phyloP scores from a whole-genome alignment of 805 yeast species.

The Barnettozyma sucrosica region DNA sequence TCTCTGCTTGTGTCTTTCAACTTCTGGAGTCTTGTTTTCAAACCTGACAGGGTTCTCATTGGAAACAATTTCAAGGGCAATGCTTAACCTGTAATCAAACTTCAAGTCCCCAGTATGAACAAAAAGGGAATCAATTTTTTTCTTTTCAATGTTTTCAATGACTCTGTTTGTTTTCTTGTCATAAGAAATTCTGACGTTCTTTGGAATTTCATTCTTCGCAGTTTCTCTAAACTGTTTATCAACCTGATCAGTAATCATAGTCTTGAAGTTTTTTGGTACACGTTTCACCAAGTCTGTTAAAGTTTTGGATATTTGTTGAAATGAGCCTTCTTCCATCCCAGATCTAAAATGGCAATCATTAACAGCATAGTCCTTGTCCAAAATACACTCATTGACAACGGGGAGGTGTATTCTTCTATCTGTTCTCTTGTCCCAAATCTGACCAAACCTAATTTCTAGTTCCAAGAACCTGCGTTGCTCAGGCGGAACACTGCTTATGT shows the following conservation, averaged over 20 bases:
- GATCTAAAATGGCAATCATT: constrained; percentile 52
- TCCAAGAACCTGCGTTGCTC: constrained; percentile 52
- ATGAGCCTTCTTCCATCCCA: constrained; percentile 60
- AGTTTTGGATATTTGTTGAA: constrained; percentile 48
- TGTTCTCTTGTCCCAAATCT: constrained; percentile 55
- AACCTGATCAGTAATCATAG: constrained; percentile 54
- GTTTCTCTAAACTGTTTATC: constrained; percentile 60
- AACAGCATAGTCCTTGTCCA: constrained; percentile 42
- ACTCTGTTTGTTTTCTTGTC: constrained; percentile 64
- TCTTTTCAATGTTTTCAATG: constrained; percentile 66
- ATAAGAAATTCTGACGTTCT: constrained; percentile 57
- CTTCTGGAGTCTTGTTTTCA: constrained; percentile 45
- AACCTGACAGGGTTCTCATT: constrained; percentile 50
- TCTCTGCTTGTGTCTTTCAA: constrained; percentile 67
- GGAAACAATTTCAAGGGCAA: constrained; percentile 73
- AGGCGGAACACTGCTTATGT: constrained; percentile 58
- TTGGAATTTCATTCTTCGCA: constrained; percentile 60
- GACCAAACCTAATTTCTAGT: constrained; percentile 70
- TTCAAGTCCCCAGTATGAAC: constrained; percentile 70
- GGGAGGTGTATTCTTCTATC: constrained; percentile 62
- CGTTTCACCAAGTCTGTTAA: constrained; percentile 48
- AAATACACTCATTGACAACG: constrained; percentile 62
- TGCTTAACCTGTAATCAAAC: constrained; percentile 70
- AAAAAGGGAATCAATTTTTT: constrained; percentile 65
- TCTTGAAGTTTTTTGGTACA: constrained; percentile 49